Base-by-base conservation (phyloP, 2,329 filamentous ascomycete species). In the Exophiala xenobiotica region DNA sequence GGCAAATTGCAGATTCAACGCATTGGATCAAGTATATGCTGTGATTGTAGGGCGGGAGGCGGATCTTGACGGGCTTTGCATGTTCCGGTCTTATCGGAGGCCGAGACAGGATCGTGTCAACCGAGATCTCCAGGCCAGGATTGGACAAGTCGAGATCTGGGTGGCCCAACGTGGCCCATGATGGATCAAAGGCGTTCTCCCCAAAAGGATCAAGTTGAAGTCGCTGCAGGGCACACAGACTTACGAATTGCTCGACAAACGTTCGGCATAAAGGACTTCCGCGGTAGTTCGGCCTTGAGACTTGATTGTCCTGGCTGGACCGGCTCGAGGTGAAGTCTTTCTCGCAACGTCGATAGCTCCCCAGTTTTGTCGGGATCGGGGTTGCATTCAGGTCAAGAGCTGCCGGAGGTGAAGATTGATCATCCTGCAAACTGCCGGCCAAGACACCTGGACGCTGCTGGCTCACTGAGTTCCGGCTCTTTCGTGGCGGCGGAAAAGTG, bases 311-410 rank as follows among this genome's bases (percentile, higher is more conserved):
- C 14, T 54, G 27, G 23, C 8, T 53, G 33, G 14, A 60, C 41
- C 16, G 57, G 29, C 31, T 53, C 51, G 40, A 61, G 54, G 29
- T 61, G 54, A 46, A 66, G 46, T 54, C 47, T 24, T 54, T 54
- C 31, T 54, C 52, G 6, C 43, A 40, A 6, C 52, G 52, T 19
- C 52, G 48, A 40, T 54, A 54, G 39, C 23, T 40, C 8, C 38
- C 38, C 6, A 27, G 14, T 12, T 37, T 49, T 23, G 46, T 35
- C n/a, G 27, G 9, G 22, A 20, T 11, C 3, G 27, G 27, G 18
- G 22, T 12, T 18, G 23, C 11, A 14, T 6, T 19, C 11, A n/a
- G 26, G 19, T 39, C 29, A 4, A 16, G 12, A 3, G 45, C 35
- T 12, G 22, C n/a, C 2, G 33, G 12, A 27, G 27, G 5, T 23